Percentiles rank a stretch among this genome's conserved stretches.
Evolutionary conservation across 179 eudicot genomes (phyloP).

Genomic region (Drosera spatulata): DNA sequence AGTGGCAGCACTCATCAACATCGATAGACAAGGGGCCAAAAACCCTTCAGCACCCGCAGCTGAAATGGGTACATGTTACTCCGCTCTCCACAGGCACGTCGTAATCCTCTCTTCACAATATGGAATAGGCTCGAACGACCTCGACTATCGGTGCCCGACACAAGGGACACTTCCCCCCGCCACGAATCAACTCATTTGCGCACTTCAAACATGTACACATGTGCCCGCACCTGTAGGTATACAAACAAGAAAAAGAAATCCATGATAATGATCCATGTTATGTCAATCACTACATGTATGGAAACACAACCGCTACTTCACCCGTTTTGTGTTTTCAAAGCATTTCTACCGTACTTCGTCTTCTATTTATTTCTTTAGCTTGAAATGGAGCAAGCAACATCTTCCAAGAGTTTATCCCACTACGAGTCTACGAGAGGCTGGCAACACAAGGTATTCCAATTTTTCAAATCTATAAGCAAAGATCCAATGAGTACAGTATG

Average conservation of each 20-base stretch:
- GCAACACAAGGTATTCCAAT: too few relatives aligned
- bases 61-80: constrained; percentile 2
- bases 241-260: not conserved
- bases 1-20: too few relatives aligned
- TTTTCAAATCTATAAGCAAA: too few relatives aligned
- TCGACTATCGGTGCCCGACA: constrained; percentile 96
- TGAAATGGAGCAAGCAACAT: too few relatives aligned
- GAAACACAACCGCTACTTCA: not conserved
- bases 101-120: constrained; percentile 42
- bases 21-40: constrained; percentile 5
- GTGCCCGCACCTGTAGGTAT: constrained; percentile 79
- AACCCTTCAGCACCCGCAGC: constrained; percentile 2
- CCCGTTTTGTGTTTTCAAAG: too few relatives aligned
- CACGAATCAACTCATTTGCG: constrained; percentile 81
- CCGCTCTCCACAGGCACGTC: constrained; percentile 3
- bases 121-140: constrained; percentile 91
- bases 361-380: too few relatives aligned
- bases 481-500: too few relatives aligned
- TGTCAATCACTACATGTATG: not conserved
- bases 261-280: not conserved
- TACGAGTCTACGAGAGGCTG: too few relatives aligned
- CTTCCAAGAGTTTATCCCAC: too few relatives aligned
- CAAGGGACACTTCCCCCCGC: constrained; percentile 94
- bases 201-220: constrained; percentile 97
- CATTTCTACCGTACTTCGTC: too few relatives aligned